phyloP scores from a whole-genome alignment of 176 grass and related monocot genomes.

The Paspalum notatum region DNA sequence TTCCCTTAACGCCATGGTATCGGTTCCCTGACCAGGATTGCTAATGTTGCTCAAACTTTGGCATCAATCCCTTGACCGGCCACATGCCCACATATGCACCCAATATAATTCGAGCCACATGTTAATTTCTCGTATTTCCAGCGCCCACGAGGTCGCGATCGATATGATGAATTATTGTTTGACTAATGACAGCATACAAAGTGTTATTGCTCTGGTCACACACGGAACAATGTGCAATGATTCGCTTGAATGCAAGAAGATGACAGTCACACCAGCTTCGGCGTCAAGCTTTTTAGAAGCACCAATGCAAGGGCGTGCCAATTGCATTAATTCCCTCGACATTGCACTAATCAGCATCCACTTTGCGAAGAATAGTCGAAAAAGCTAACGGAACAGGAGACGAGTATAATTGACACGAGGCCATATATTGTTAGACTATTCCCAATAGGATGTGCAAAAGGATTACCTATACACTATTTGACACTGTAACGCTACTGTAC shows the following conservation, averaged over 20 bases:
- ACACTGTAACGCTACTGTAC: too few species aligned
- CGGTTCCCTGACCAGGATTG: neutral
- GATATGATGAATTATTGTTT: neutral
- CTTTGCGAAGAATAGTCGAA: neutral
- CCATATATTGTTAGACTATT: too few species aligned
- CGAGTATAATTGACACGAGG: neutral
- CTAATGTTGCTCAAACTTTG: constrained; percentile 35
- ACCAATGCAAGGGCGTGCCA: neutral
- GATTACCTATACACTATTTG: too few species aligned
- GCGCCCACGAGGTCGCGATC: neutral
- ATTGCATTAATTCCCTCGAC: constrained; percentile 24
- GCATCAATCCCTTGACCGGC: constrained; percentile 37
- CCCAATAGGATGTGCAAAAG: too few species aligned
- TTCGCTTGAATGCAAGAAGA: neutral
- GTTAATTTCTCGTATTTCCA: neutral
- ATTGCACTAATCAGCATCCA: neutral
- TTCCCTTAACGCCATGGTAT: constrained; percentile 2
- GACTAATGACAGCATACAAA: neutral
- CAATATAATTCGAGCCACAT: neutral
- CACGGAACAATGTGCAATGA: too few species aligned
- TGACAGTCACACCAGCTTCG: constrained; percentile 24
- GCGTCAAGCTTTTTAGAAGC: constrained; percentile 31
- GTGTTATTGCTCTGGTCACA: neutral
- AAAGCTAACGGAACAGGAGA: neutral
- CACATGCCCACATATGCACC: neutral